A percentile compares a stretch with the other conserved stretches of the same genome.
Evolutionary conservation across 805 yeast genomes (phyloP).

Genomic region (Candida odintsovae): DNA sequence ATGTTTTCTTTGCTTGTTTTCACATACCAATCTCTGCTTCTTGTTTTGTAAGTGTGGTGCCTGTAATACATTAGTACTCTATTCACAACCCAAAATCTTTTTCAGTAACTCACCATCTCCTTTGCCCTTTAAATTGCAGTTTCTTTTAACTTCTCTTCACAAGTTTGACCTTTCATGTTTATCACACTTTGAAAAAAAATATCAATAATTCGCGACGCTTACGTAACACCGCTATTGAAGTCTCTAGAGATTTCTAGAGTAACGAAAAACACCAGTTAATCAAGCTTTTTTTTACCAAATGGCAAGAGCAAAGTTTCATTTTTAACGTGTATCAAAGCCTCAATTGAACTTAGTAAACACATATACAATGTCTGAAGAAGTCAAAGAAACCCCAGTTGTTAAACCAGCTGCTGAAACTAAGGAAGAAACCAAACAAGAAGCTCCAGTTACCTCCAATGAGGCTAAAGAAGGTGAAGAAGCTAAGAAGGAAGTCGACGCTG

Average conservation of each 20-base stretch:
- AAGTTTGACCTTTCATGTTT: not conserved
- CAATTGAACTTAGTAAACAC: conserved; percentile 1
- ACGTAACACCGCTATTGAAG: not conserved
- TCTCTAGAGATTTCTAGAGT: not conserved
- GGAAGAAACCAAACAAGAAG: conserved; percentile 14
- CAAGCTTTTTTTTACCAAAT: too few relatives aligned
- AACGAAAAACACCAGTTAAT: not conserved
- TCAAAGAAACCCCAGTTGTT: conserved; percentile 10
- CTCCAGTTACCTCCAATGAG: not conserved
- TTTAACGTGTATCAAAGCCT: not conserved
- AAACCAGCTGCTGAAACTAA: conserved; percentile 7
- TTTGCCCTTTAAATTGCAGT: not conserved
- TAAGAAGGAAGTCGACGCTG: conserved; percentile 13
- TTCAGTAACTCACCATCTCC: conserved; percentile 7
- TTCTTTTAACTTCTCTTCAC: not conserved
- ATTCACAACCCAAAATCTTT: not conserved
- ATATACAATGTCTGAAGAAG: conserved; percentile 26
- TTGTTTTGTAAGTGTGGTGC: conserved; percentile 26
- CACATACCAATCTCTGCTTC: conserved; percentile 39
- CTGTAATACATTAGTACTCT: conserved; percentile 10
- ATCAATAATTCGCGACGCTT: not conserved
- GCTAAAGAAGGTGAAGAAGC: conserved; percentile 3
- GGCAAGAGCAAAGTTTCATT: too few relatives aligned
- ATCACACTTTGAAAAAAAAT: not conserved
- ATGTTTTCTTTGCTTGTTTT: not conserved